These are phyloP conservation scores for Aristolochia californica DNA, from an alignment of 164 flowering plant genomes.

Conservation along the genomic window DNA sequence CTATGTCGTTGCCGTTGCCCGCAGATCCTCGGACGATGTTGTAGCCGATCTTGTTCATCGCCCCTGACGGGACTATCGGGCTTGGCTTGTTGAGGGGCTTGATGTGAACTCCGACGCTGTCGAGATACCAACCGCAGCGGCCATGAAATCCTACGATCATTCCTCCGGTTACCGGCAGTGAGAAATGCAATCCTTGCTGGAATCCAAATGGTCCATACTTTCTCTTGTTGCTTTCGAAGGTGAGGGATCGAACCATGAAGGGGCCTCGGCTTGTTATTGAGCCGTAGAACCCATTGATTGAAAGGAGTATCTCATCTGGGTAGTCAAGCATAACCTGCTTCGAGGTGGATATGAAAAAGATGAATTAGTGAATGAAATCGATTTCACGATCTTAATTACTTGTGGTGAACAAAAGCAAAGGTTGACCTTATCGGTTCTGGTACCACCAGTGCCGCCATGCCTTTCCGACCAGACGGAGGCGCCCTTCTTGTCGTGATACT, in stretches of 20 bases:
- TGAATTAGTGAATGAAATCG: too few relatives aligned
- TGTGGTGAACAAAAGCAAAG: too few relatives aligned
- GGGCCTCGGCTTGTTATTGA: constrained; percentile 28
- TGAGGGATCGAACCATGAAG: constrained; percentile 41
- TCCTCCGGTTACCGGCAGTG: constrained; percentile 33
- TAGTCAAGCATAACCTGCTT: constrained; percentile 54
- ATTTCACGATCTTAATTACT: too few relatives aligned
- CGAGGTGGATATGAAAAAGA: neutral
- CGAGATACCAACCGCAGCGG: constrained; percentile 44
- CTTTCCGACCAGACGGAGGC: constrained; percentile 41
- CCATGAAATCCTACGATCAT: constrained; percentile 82
- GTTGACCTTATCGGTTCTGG: constrained; percentile 25
- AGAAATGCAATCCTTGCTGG: constrained; percentile 47
- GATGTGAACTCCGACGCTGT: constrained; percentile 58
- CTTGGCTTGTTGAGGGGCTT: constrained; percentile 26
- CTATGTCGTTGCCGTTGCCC: constrained; percentile 33
- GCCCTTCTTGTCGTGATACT: constrained; percentile 40
- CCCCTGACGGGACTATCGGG: constrained; percentile 16
- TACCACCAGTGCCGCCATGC: constrained; percentile 49
- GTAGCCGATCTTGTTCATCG: constrained; percentile 20
- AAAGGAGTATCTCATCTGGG: constrained; percentile 60
- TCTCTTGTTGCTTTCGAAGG: constrained; percentile 47
- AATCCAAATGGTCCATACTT: constrained; percentile 68
- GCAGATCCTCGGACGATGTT: constrained; percentile 50
- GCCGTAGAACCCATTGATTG: constrained; percentile 57